A percentile compares a stretch with the other conserved stretches of the same genome.
Conservation (phyloP, 1,284 basidiomycete species). For the Taiwanofungus camphoratus region DNA sequence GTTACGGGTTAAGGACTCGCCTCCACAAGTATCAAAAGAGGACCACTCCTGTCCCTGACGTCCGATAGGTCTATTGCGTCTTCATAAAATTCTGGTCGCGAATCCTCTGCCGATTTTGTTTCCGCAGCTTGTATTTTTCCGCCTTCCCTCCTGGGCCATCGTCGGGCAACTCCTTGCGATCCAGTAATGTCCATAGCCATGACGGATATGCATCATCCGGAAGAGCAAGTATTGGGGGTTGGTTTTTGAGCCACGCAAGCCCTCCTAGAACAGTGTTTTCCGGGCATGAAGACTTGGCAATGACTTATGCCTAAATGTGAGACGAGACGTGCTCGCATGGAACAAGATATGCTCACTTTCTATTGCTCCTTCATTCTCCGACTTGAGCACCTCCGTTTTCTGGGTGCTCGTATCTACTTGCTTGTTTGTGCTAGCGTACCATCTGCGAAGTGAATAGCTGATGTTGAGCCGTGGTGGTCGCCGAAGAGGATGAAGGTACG, state of each 20-base stretch:
- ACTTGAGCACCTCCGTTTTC: neutral
- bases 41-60: neutral
- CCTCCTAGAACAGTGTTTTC: slow-evolving; percentile 72
- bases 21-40: slow-evolving; percentile 6
- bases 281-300: slow-evolving; percentile 49
- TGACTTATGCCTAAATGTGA: neutral
- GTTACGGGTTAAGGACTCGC: slow-evolving; percentile 5
- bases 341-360: slow-evolving; percentile 5
- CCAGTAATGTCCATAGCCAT: slow-evolving; percentile 83
- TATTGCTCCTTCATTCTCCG: slow-evolving; percentile 3
- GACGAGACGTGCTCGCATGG: neutral
- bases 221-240: slow-evolving; percentile 73
- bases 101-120: slow-evolving; percentile 58
- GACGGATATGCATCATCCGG: slow-evolving; percentile 84
- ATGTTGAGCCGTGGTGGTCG: slow-evolving; percentile 20
- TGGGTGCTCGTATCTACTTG: slow-evolving; percentile 8
- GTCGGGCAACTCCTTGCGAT: slow-evolving; percentile 51
- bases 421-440: slow-evolving; percentile 17
- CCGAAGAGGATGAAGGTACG: slow-evolving; percentile 22
- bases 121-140: slow-evolving; percentile 56
- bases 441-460: slow-evolving; percentile 19
- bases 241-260: slow-evolving; percentile 79
- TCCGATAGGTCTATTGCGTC: slow-evolving; percentile 51
- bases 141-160: slow-evolving; percentile 68
- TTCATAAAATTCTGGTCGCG: slow-evolving; percentile 76